phyloP scores from a whole-genome alignment of 768 basidiomycete genomes.

The Xerocomus potaroensis region DNA sequence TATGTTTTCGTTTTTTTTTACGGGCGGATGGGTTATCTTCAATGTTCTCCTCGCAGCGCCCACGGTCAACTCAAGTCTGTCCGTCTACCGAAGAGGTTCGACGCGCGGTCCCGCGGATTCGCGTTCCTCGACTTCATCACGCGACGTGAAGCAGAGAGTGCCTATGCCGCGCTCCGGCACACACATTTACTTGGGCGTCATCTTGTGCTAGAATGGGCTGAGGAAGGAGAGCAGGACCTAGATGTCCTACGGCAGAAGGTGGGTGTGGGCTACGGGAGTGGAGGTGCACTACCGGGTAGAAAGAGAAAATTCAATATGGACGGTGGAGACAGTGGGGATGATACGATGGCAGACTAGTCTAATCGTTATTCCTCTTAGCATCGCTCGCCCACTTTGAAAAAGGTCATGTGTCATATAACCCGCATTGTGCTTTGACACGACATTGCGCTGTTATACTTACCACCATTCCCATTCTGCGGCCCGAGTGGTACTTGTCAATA shows the following conservation, averaged over 20 bases:
- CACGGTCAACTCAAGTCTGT: constrained; percentile 94
- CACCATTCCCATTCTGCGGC: too few species aligned
- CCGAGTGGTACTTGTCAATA: too few species aligned
- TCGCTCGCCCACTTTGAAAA: too few species aligned
- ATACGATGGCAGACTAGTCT: too few species aligned
- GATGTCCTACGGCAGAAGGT: constrained; percentile 75
- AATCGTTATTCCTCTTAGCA: too few species aligned
- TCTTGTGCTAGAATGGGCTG: constrained; percentile 92
- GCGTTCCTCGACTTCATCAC: constrained; percentile 95
- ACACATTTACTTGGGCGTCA: constrained; percentile 96
- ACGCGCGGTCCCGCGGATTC: constrained; percentile 86
- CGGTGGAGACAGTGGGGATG: constrained; percentile 32
- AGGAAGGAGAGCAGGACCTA: constrained; percentile 75
- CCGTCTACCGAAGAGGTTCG: constrained; percentile 88
- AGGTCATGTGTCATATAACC: too few species aligned
- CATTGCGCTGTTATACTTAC: too few species aligned
- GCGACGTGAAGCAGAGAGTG: constrained; percentile 85
- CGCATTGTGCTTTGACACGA: too few species aligned
- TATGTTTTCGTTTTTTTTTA: constrained; percentile 37
- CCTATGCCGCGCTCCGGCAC: constrained; percentile 80
- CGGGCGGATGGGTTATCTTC: not conserved
- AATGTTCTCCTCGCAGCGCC: constrained; percentile 43
- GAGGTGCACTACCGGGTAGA: constrained; percentile 64
- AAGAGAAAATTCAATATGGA: constrained; percentile 68
- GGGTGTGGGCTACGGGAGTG: constrained; percentile 70